Evolutionary conservation across 345 rosid genomes (phyloP).

Genomic region (Eucalyptus erythrocorys): DNA sequence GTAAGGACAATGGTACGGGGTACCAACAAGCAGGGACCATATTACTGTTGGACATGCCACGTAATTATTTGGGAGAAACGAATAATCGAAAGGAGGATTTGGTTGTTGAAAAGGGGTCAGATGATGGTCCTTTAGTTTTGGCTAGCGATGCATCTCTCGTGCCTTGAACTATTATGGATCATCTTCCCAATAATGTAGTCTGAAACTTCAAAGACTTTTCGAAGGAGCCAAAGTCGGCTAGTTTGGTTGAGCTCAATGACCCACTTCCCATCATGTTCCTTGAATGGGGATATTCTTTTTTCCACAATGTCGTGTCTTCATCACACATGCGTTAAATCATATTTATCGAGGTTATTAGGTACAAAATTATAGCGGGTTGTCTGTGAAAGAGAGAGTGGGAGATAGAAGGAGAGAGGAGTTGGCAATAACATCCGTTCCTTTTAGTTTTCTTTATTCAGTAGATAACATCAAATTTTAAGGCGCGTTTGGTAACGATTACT

Average conservation of each 20-base stretch:
- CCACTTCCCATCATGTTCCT: neutral
- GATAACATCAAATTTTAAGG: neutral
- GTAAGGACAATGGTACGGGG: neutral
- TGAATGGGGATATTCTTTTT: neutral
- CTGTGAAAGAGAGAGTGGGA: neutral
- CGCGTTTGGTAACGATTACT: no score
- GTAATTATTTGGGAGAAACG: no score
- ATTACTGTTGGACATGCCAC: neutral
- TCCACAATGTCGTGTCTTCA: neutral
- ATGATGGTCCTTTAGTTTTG: neutral
- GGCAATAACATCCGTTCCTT: neutral
- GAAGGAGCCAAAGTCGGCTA: neutral
- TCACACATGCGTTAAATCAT: neutral
- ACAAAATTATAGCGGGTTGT: neutral
- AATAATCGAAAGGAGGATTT: neutral
- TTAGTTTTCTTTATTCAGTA: neutral
- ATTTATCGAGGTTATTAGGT: neutral
- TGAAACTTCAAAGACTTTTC: neutral
- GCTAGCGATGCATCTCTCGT: neutral
- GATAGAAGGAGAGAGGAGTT: neutral
- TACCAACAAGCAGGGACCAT: neutral
- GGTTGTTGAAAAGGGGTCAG: neutral
- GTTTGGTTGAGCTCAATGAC: neutral
- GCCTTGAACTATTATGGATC: neutral
- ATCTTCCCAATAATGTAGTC: neutral